These are phyloP conservation scores for Pseudodiploospora longispora DNA, from an alignment of 2,329 filamentous ascomycete genomes.

Conservation along the genomic window DNA sequence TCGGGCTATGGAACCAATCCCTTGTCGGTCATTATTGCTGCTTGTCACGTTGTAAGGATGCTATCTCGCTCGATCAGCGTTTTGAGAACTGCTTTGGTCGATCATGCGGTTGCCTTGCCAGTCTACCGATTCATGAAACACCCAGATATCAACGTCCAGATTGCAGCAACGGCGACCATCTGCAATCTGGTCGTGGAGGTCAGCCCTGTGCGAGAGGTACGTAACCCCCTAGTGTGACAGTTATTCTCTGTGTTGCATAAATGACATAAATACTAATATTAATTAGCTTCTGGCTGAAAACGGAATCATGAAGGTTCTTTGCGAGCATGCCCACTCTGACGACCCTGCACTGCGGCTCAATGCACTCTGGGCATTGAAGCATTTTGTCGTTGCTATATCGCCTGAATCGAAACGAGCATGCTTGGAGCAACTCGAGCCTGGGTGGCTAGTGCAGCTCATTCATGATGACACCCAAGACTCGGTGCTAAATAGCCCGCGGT, in stretches of 20 bases:
- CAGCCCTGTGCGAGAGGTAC: constrained; percentile 82
- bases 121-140: constrained; percentile 69
- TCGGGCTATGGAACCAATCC: constrained; percentile 64
- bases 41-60: constrained; percentile 73
- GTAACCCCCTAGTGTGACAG: constrained; percentile 22
- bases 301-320: constrained; percentile 69
- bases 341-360: constrained; percentile 75
- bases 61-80: constrained; percentile 79
- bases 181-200: constrained; percentile 83
- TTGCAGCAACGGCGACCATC: constrained; percentile 75
- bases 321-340: constrained; percentile 73
- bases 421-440: constrained; percentile 66
- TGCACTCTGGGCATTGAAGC: constrained; percentile 89
- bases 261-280: constrained; percentile 13
- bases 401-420: constrained; percentile 69
- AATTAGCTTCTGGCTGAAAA: constrained; percentile 62
- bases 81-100: constrained; percentile 77
- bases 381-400: constrained; percentile 67
- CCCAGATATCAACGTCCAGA: constrained; percentile 68
- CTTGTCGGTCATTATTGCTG: constrained; percentile 69
- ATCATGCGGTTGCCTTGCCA: constrained; percentile 72
- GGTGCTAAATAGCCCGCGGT: constrained; percentile 32
- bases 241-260: background rate
- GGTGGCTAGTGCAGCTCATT: constrained; percentile 75
- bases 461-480: constrained; percentile 53